phyloP scores from a whole-genome alignment of 108 stramenopile genomes.

The Bacterosira constricta region DNA sequence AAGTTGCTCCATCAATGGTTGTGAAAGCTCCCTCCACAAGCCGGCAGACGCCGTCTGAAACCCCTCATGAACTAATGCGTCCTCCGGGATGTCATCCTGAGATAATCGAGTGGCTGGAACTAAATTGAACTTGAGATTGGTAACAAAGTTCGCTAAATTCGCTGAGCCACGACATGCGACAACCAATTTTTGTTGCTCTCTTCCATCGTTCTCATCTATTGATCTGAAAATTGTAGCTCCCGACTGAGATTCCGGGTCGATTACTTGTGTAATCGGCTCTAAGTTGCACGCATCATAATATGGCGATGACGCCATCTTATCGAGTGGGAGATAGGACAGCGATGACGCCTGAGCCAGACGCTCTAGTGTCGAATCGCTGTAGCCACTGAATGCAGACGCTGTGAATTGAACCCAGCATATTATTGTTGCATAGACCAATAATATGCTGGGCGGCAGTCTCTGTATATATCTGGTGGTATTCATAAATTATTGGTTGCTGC shows the following conservation, averaged over 20 bases:
- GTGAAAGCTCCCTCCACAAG: conserved; percentile 53
- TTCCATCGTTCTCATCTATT: background rate
- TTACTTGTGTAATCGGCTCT: conserved; percentile 51
- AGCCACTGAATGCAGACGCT: conserved; percentile 1
- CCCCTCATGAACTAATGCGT: conserved; percentile 54
- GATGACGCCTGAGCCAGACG: conserved; percentile 58
- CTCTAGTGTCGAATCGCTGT: conserved; percentile 17
- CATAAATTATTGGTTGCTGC: no score
- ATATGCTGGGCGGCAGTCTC: background rate
- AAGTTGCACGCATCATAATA: conserved; percentile 44
- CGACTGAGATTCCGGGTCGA: conserved; percentile 55
- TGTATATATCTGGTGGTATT: background rate
- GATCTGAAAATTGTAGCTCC: conserved; percentile 63
- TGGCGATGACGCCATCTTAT: conserved; percentile 58
- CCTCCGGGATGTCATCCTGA: conserved; percentile 9
- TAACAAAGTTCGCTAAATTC: conserved; percentile 55
- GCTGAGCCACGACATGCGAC: conserved; percentile 68
- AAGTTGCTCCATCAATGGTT: conserved; percentile 20
- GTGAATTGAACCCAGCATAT: background rate
- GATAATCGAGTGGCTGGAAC: conserved; percentile 42
- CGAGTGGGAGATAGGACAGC: conserved; percentile 60
- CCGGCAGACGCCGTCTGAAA: conserved; percentile 59
- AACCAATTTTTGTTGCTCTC: conserved; percentile 20
- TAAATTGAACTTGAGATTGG: conserved; percentile 59
- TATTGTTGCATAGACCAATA: background rate